A percentile compares a stretch with the other conserved stretches of the same genome.
These are phyloP conservation scores for Penicillium coprophilum DNA, from an alignment of 495 filamentous ascomycete species.

Conservation along the genomic window DNA sequence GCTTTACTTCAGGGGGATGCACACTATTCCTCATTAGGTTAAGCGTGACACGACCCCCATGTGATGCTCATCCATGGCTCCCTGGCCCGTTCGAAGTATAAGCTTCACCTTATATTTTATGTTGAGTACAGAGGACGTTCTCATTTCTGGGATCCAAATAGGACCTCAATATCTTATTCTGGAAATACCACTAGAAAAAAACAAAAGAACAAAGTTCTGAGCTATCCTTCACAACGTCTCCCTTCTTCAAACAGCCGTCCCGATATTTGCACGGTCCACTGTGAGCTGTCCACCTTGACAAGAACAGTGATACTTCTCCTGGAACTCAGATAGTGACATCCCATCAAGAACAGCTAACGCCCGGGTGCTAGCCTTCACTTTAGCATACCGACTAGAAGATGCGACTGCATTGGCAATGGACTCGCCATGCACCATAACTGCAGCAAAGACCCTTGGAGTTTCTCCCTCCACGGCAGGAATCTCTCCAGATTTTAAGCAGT, in stretches of 20 bases:
- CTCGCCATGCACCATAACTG: constrained; percentile 72
- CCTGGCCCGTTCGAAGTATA: background rate
- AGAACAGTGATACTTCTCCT: constrained; percentile 58
- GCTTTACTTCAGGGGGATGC: constrained; percentile 38
- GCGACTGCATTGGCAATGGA: constrained; percentile 62
- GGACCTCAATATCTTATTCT: background rate
- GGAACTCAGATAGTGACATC: constrained; percentile 59
- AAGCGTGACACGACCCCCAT: constrained; percentile 28
- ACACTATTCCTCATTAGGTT: constrained; percentile 23
- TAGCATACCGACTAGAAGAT: constrained; percentile 67
- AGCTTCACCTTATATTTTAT: background rate
- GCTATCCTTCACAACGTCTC: background rate
- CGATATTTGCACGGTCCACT: constrained; percentile 21
- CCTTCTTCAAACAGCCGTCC: constrained; percentile 37
- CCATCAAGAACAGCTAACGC: constrained; percentile 60
- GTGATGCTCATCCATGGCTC: constrained; percentile 15
- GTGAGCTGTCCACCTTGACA: constrained; percentile 43
- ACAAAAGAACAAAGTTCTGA: background rate
- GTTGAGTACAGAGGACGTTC: background rate
- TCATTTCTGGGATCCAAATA: background rate
- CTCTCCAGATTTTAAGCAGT: constrained; percentile 54
- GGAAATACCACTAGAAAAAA: background rate
- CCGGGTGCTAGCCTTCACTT: constrained; percentile 67
- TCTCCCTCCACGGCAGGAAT: constrained; percentile 46
- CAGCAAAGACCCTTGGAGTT: constrained; percentile 59